phyloP scores from a whole-genome alignment of 805 yeast genomes.

The Candida dajiaensis region DNA sequence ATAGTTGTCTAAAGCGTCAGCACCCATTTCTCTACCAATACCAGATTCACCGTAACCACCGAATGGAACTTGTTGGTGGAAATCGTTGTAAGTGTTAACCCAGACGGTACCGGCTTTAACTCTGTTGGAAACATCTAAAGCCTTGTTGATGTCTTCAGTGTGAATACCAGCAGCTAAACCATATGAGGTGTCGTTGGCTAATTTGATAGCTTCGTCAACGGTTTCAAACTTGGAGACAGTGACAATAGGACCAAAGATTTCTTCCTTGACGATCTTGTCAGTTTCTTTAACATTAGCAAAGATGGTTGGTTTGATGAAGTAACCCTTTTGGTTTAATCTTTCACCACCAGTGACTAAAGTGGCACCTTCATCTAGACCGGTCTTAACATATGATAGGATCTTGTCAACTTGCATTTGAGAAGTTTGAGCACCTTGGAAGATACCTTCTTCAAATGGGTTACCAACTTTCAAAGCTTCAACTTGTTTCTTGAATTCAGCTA shows the following conservation, averaged over 20 bases:
- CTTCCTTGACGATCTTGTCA: constrained; percentile 69
- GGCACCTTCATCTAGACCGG: constrained; percentile 83
- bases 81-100: constrained; percentile 86
- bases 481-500: constrained; percentile 50
- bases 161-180: constrained; percentile 93
- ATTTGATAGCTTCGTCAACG: constrained; percentile 70
- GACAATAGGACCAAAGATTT: constrained; percentile 90
- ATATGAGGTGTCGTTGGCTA: constrained; percentile 77
- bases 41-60: constrained; percentile 93
- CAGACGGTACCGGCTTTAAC: constrained; percentile 86
- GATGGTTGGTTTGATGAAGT: constrained; percentile 66
- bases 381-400: constrained; percentile 68
- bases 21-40: constrained; percentile 90
- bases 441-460: constrained; percentile 72
- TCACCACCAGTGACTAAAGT: constrained; percentile 66
- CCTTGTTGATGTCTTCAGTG: constrained; percentile 68
- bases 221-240: constrained; percentile 75
- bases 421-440: constrained; percentile 91
- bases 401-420: constrained; percentile 73
- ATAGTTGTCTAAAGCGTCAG: constrained; percentile 79
- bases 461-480: constrained; percentile 64
- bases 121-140: constrained; percentile 67
- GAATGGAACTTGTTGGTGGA: constrained; percentile 84
- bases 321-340: constrained; percentile 55
- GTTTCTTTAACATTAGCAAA: constrained; percentile 64